Evolutionary conservation across 2,329 filamentous ascomycete species (phyloP), one percentile per base, ranked within the genome.

Genomic region (Cladosporium oxysporum): DNA sequence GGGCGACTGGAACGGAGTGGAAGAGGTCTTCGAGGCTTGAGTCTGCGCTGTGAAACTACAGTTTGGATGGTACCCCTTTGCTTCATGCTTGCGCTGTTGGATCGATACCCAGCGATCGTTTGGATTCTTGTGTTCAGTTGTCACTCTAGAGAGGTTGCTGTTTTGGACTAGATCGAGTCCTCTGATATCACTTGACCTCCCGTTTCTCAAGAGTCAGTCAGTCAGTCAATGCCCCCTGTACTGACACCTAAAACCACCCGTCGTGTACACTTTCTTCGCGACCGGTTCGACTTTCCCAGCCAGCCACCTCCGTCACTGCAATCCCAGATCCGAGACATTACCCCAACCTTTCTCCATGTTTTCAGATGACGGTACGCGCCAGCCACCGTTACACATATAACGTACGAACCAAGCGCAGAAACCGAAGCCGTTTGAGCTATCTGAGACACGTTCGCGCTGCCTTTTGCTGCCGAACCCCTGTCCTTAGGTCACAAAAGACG

Each of bases 1-100:
- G 69, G 89, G 89, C 1, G 82, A 82, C 65, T 97, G 91, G 92
- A 78, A 78, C 10, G 83, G 81, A 7, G 81, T 88, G 49, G 77
- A 82, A 66, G 80, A 84, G 64, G 83, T 89, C 58, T 86, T 89
- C 74, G 76, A 78, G 69, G 64, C 71, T 26, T 76, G 68, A 74
- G 47, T 21, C 31, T 28, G 5, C 33, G n/a, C 18, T 23, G 26
- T 41, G 60, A 28, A 37, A 28, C 23, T 35, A 18, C 33, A 37
- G 16, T 57, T 63, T 63, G 26, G 31, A 21, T n/a, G 26, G 8
- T 47, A 31, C 33, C n/a, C 23, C 29, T 47, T 47, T 63, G 21
- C 26, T 63, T 57, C 47, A 37, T 53, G 44, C 35, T 63, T 44
- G 50, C 61, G 61, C 57, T 63, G 61, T 63, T 37, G 60, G 61